Base-by-base conservation (phyloP, 2,329 filamentous ascomycete genomes). In the Xylariaceae sp. region DNA sequence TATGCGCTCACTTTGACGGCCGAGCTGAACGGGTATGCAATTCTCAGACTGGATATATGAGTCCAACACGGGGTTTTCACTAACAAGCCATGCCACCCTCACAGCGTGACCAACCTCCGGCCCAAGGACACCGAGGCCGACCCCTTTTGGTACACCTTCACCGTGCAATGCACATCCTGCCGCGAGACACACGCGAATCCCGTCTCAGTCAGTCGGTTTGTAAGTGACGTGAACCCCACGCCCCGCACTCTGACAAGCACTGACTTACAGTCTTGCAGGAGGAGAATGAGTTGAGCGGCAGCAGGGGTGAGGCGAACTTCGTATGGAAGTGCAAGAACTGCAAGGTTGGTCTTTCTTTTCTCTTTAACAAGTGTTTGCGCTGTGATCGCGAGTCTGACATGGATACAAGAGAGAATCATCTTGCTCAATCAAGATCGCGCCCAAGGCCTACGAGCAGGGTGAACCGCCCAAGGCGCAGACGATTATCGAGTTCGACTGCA, bases 301-400 rank as follows among this genome's bases (percentile, higher is more conserved):
- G 92, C 74, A 85, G 91, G 70, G 94, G 94, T 65, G 92, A 97
- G 75, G 94, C 94, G 62, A 97, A 97, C 75, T 99, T 99, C 75
- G 94, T 99, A n/a, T 99, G 94, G 93, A 92, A 87, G 74, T 99
- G 94, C 82, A 96, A 95, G 76, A 93, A 94, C 73, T 99, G 94
- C 86, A 95, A 94, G 84, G 92, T 94, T 66, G 35, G 76, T 73
- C 5, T 1, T 15, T 37, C 13, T 1, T 11, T 6, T n/a, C n/a
- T n/a, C n/a, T n/a, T n/a, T n/a, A n/a, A n/a, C n/a, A n/a, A n/a
- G n/a, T n/a, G n/a, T n/a, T n/a, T n/a, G n/a, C n/a, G n/a, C n/a
- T n/a, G n/a, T n/a, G n/a, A n/a, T n/a, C n/a, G 13, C 11, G 9
- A 3, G 7, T 53, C 57, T 65, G 44, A 55, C 55, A 17, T 41